phyloP scores from a whole-genome alignment of 345 rosid genomes.

The Gossypium anomalum region DNA sequence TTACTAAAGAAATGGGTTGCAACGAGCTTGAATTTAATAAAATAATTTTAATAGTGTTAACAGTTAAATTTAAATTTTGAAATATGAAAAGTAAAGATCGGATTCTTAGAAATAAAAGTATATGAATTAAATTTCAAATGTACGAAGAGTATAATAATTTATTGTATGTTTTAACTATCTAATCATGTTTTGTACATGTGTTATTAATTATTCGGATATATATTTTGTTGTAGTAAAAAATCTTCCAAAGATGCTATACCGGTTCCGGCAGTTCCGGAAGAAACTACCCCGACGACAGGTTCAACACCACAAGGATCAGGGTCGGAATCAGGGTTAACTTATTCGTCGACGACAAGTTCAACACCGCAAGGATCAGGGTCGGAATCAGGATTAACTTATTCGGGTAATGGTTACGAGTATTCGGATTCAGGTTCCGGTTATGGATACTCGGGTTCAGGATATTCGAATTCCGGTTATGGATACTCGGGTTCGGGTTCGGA shows the following conservation, averaged over 20 bases:
- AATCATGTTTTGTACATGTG: too few species aligned
- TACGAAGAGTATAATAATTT: too few species aligned
- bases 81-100: too few species aligned
- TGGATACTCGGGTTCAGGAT: constrained; percentile 23
- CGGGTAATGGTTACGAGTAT: constrained; percentile 18
- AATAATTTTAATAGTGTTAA: too few species aligned
- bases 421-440: constrained; percentile 29
- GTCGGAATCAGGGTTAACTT: constrained; percentile 2
- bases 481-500: background rate
- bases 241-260: constrained; percentile 64
- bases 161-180: too few species aligned
- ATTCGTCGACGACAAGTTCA: constrained; percentile 28
- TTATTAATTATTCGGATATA: background rate
- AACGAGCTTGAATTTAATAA: too few species aligned
- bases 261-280: constrained; percentile 9
- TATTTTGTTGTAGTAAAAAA: constrained; percentile 56
- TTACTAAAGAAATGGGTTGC: too few species aligned
- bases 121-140: too few species aligned
- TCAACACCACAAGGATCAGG: constrained; percentile 35
- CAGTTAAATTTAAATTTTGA: too few species aligned
- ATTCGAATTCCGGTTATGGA: background rate
- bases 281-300: constrained; percentile 18
- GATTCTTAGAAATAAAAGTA: too few species aligned
- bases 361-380: constrained; percentile 29
- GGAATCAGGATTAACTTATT: constrained; percentile 7